A percentile compares a stretch with the other conserved stretches of the same genome.
phyloP scores from a whole-genome alignment of 192 early-diverging fungal genomes.

The Entomortierella chlamydospora region DNA sequence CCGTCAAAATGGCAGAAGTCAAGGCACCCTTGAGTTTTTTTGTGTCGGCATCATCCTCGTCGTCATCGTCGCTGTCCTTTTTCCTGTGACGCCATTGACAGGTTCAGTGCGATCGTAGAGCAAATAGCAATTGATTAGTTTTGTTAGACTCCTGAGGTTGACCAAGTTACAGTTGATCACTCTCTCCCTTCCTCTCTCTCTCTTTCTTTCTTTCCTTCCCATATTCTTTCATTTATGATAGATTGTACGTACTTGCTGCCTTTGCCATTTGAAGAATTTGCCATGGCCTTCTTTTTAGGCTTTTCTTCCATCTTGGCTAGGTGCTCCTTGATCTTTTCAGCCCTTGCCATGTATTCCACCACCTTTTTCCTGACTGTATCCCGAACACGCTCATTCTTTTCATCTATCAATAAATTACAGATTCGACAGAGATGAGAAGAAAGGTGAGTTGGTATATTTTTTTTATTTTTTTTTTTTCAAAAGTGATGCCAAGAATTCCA shows the following conservation, averaged over 20 bases:
- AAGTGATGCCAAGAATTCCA: no score
- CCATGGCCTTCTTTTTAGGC: slow-evolving; percentile 71
- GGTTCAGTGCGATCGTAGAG: neutral
- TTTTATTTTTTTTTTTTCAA: neutral
- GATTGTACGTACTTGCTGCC: slow-evolving; percentile 37
- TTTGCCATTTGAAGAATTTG: slow-evolving; percentile 62
- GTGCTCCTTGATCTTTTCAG: slow-evolving; percentile 94
- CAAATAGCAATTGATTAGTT: neutral
- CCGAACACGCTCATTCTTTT: slow-evolving; percentile 92
- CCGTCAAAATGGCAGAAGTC: slow-evolving; percentile 85
- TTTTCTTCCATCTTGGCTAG: slow-evolving; percentile 78
- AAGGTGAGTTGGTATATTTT: neutral
- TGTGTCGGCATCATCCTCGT: slow-evolving; percentile 58
- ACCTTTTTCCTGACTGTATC: slow-evolving; percentile 89
- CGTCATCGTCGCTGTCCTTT: slow-evolving; percentile 61
- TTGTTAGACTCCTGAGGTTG: neutral
- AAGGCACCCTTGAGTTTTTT: slow-evolving; percentile 61
- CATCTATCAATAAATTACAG: slow-evolving; percentile 66
- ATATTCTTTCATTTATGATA: neutral
- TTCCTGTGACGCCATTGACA: slow-evolving; percentile 44
- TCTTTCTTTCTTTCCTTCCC: neutral
- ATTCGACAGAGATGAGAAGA: neutral
- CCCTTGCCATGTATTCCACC: slow-evolving; percentile 93
- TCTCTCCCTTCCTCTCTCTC: neutral
- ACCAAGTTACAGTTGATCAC: neutral